Conservation (phyloP, 108 stramenopile species). For the Epithemia pelagica region DNA sequence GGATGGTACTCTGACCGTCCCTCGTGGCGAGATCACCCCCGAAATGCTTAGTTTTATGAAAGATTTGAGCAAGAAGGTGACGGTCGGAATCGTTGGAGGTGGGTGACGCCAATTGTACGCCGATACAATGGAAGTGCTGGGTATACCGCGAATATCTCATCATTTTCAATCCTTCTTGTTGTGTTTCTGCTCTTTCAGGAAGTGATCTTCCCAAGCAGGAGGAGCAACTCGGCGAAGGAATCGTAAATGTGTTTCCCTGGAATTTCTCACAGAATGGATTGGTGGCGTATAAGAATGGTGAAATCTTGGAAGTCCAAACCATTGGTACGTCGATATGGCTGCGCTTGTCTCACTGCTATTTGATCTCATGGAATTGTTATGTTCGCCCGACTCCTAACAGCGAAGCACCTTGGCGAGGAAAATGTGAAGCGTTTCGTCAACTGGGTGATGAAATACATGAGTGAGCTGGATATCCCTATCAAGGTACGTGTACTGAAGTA, state of each 20-base stretch:
- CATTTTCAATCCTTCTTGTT: not conserved
- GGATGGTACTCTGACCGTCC: slow-evolving; percentile 98
- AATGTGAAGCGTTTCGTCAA: slow-evolving; percentile 95
- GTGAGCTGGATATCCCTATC: slow-evolving; percentile 89
- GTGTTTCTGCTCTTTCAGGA: slow-evolving; percentile 8
- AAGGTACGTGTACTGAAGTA: slow-evolving; percentile 52
- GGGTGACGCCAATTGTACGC: too few species aligned
- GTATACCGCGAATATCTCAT: not conserved
- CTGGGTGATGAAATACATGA: slow-evolving; percentile 88
- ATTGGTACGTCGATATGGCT: slow-evolving; percentile 32
- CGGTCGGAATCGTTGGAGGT: slow-evolving; percentile 98
- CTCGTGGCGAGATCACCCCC: slow-evolving; percentile 85
- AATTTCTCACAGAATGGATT: slow-evolving; percentile 99
- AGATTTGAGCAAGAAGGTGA: slow-evolving; percentile 83
- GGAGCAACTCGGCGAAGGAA: slow-evolving; percentile 94
- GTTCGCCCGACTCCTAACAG: too few species aligned
- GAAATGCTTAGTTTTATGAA: slow-evolving; percentile 90
- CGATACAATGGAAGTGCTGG: not conserved
- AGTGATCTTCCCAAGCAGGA: slow-evolving; percentile 97
- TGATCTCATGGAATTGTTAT: too few species aligned
- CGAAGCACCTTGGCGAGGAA: slow-evolving; percentile 92
- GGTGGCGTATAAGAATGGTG: slow-evolving; percentile 92
- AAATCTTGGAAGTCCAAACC: slow-evolving; percentile 75
- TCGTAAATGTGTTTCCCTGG: slow-evolving; percentile 87
- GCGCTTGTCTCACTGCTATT: too few species aligned